Evolutionary conservation across 805 yeast species (phyloP).

Genomic region (Suhomyces faveliae): DNA sequence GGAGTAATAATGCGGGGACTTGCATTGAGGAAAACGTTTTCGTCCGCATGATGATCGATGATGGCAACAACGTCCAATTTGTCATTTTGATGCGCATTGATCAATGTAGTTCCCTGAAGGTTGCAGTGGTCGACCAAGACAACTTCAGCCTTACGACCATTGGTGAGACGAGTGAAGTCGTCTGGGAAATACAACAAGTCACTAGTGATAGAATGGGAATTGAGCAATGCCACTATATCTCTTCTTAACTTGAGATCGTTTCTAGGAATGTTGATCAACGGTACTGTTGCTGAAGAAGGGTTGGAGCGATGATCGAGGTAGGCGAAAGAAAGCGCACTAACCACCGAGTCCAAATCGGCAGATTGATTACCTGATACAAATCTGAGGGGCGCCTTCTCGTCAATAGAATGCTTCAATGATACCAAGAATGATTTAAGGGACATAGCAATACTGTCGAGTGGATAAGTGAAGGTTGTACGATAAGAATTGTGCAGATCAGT

Average conservation of each 20-base stretch:
- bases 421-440: slow-evolving; percentile 26
- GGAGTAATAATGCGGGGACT: slow-evolving; percentile 59
- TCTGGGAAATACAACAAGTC: slow-evolving; percentile 62
- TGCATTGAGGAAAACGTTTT: slow-evolving; percentile 45
- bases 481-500: too few species aligned
- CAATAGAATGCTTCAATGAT: slow-evolving; percentile 17
- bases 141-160: slow-evolving; percentile 33
- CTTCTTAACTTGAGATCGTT: slow-evolving; percentile 66
- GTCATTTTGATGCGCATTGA: slow-evolving; percentile 22
- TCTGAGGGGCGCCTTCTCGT: slow-evolving; percentile 18
- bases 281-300: slow-evolving; percentile 45
- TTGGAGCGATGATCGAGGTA: slow-evolving; percentile 43
- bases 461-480: too few species aligned
- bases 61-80: slow-evolving; percentile 49
- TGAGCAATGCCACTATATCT: slow-evolving; percentile 62
- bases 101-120: slow-evolving; percentile 49
- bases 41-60: slow-evolving; percentile 89
- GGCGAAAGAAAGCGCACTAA: slow-evolving; percentile 71
- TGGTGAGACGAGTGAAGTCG: slow-evolving; percentile 45
- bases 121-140: slow-evolving; percentile 83
- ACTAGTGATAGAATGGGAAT: slow-evolving; percentile 43
- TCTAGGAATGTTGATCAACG: slow-evolving; percentile 70
- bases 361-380: slow-evolving; percentile 81
- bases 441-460: slow-evolving; percentile 15
- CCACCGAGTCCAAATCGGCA: slow-evolving; percentile 85